phyloP scores from a whole-genome alignment of 495 filamentous ascomycete species.

The Lasiosphaeria hispida region DNA sequence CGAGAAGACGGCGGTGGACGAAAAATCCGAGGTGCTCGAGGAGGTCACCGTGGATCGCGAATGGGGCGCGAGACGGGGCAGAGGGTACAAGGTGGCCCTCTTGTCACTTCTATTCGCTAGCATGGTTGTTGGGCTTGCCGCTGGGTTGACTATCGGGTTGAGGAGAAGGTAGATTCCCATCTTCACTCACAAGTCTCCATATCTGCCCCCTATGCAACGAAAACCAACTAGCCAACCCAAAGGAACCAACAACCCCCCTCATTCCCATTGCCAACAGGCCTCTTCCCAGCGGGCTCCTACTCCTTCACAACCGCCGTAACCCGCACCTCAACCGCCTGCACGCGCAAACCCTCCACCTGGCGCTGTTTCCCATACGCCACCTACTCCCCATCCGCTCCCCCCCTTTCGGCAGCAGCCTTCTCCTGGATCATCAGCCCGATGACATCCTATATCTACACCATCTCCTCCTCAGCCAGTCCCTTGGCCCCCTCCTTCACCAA shows the following conservation, averaged over 20 bases:
- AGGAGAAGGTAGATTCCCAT: conserved; percentile 28
- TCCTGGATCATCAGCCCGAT: conserved; percentile 52
- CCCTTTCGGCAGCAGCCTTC: conserved; percentile 44
- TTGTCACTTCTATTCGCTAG: conserved; percentile 29
- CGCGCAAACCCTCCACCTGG: conserved; percentile 49
- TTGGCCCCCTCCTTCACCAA: conserved; percentile 74
- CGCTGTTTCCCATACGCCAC: conserved; percentile 53
- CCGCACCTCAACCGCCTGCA: conserved; percentile 49
- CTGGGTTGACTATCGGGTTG: conserved; percentile 46
- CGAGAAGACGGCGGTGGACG: background rate
- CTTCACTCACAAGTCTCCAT: background rate
- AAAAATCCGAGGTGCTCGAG: background rate
- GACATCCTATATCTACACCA: conserved; percentile 31
- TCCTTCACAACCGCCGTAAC: conserved; percentile 53
- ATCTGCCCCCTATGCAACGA: no score
- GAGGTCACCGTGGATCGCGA: conserved; percentile 7
- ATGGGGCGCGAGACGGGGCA: conserved; percentile 29
- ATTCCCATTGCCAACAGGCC: conserved; percentile 1
- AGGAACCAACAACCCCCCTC: conserved; percentile 5
- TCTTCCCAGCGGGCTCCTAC: conserved; percentile 57
- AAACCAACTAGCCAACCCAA: no score
- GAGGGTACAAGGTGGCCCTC: conserved; percentile 40
- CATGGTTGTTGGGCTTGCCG: conserved; percentile 39
- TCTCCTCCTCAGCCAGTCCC: conserved; percentile 48
- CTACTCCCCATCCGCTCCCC: conserved; percentile 35